Percentiles rank a stretch among this genome's conserved stretches.
phyloP scores from a whole-genome alignment of 2,329 filamentous ascomycete species.

The Colletotrichum horii region DNA sequence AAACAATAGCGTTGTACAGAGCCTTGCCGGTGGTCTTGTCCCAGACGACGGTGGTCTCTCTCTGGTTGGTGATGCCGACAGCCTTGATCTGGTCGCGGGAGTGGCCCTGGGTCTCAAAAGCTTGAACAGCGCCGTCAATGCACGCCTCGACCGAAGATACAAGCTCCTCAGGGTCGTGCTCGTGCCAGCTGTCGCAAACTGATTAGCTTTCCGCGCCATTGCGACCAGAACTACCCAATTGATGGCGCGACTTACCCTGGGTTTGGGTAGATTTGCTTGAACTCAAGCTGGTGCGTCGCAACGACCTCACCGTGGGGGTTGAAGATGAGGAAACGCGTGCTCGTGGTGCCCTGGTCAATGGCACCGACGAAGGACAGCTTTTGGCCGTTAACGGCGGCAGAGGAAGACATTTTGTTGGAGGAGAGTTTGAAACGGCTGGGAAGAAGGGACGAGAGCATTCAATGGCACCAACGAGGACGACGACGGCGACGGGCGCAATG shows the following conservation, averaged over 20 bases:
- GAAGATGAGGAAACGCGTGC: slow-evolving; percentile 80
- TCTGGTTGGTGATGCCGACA: slow-evolving; percentile 83
- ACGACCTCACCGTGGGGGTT: slow-evolving; percentile 72
- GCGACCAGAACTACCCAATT: not conserved
- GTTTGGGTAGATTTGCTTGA: slow-evolving; percentile 75
- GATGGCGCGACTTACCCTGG: slow-evolving; percentile 65
- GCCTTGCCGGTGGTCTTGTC: slow-evolving; percentile 78
- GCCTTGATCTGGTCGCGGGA: slow-evolving; percentile 71
- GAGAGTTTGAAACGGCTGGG: slow-evolving; percentile 23
- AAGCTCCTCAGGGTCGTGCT: slow-evolving; percentile 81
- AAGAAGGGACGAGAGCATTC: slow-evolving; percentile 29
- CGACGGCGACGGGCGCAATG: not conserved
- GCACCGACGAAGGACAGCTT: slow-evolving; percentile 67
- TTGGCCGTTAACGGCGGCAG: slow-evolving; percentile 34
- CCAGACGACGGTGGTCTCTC: slow-evolving; percentile 84
- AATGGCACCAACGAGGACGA: not conserved
- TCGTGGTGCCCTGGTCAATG: slow-evolving; percentile 83
- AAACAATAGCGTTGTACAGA: slow-evolving; percentile 82
- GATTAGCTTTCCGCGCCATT: not conserved
- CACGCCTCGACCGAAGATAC: slow-evolving; percentile 75
- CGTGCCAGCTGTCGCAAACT: slow-evolving; percentile 70
- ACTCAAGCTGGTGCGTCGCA: slow-evolving; percentile 77
- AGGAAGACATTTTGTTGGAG: slow-evolving; percentile 35
- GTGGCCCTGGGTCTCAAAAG: slow-evolving; percentile 73
- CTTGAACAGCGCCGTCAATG: slow-evolving; percentile 74